Conservation (phyloP, 1,139 yeast genomes). For the Pichia sp. region DNA sequence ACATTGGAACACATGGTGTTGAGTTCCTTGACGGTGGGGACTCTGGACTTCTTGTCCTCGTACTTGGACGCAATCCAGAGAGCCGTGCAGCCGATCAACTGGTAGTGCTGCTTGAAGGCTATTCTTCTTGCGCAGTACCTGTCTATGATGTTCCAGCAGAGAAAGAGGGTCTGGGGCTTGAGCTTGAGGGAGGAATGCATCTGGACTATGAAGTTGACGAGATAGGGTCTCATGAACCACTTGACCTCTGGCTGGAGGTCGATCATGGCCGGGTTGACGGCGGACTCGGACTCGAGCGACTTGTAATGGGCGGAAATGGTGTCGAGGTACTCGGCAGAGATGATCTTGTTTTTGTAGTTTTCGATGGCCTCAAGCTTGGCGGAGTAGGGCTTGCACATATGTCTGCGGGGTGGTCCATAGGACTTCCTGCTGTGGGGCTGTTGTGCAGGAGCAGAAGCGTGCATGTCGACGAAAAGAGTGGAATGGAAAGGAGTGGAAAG, state of each 20-base stretch:
- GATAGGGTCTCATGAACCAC: conserved; percentile 89
- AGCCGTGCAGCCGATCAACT: conserved; percentile 90
- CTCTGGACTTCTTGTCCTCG: conserved; percentile 79
- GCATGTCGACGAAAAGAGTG: too few species aligned
- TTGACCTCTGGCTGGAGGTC: conserved; percentile 88
- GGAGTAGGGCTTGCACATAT: conserved; percentile 39
- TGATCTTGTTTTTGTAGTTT: conserved; percentile 40
- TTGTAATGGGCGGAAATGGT: conserved; percentile 33
- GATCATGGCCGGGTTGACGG: conserved; percentile 62
- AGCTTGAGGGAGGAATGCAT: conserved; percentile 73
- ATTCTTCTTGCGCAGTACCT: conserved; percentile 87
- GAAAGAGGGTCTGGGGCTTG: conserved; percentile 73
- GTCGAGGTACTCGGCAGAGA: conserved; percentile 39
- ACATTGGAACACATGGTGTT: conserved; percentile 77
- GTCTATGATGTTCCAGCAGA: conserved; percentile 79
- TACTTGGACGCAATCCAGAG: conserved; percentile 94
- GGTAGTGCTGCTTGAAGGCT: conserved; percentile 89
- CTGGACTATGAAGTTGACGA: conserved; percentile 78
- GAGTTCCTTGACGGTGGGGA: conserved; percentile 77
- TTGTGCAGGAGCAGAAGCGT: too few species aligned
- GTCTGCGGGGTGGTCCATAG: conserved; percentile 46
- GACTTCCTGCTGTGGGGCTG: conserved; percentile 8
- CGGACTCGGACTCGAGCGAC: conserved; percentile 24
- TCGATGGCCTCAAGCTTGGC: conserved; percentile 46
- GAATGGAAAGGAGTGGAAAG: too few species aligned